Conservation (phyloP, 805 yeast genomes). For the Myxozyma vanderwaltii region DNA sequence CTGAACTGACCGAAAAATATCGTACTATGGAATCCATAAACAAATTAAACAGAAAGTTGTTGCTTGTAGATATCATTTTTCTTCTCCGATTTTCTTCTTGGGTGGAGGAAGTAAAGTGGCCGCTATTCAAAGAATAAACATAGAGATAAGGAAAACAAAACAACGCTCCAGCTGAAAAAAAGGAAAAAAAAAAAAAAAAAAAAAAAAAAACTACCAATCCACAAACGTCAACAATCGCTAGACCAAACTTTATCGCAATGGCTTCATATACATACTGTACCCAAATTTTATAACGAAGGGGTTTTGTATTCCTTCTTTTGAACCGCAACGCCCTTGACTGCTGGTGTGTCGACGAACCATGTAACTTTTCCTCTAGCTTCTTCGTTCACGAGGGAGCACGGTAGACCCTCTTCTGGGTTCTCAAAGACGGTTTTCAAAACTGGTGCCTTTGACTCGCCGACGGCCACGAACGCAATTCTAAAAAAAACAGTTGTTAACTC, state of each 20-base stretch:
- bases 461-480: constrained; percentile 89
- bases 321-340: constrained; percentile 35
- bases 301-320: constrained; percentile 35
- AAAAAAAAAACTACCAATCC: neutral
- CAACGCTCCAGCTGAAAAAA: neutral
- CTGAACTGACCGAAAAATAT: too few relatives aligned
- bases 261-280: constrained; percentile 1
- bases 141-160: neutral
- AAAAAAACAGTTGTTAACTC: neutral
- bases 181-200: neutral
- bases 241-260: neutral
- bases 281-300: constrained; percentile 17
- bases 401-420: constrained; percentile 94
- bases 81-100: too few relatives aligned
- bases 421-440: constrained; percentile 89
- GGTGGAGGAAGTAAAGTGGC: neutral
- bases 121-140: neutral
- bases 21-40: too few relatives aligned
- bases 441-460: constrained; percentile 94
- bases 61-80: too few relatives aligned
- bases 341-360: constrained; percentile 89
- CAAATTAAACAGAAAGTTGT: too few relatives aligned
- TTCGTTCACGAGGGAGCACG: constrained; percentile 90
- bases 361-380: constrained; percentile 95
- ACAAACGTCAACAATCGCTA: neutral